A percentile compares a stretch with the other conserved stretches of the same genome.
Evolutionary conservation across 805 yeast genomes (phyloP).

Genomic region (Zygotorulaspora chibaensis): DNA sequence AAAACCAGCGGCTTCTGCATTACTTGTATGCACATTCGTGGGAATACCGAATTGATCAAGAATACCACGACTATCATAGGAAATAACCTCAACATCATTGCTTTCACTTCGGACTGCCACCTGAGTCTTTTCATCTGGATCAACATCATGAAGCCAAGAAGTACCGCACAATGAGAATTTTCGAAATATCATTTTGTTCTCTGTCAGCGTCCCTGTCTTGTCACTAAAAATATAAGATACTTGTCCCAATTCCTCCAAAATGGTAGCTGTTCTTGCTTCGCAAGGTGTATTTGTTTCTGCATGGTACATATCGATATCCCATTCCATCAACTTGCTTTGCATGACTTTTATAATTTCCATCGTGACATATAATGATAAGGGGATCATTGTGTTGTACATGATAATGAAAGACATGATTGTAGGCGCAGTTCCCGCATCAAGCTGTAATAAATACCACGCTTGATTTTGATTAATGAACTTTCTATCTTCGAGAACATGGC

Average conservation of each 20-base stretch:
- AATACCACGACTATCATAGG: constrained; percentile 19
- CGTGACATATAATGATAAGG: constrained; percentile 89
- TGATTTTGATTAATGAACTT: constrained; percentile 36
- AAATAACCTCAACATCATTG: constrained; percentile 23
- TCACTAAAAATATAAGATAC: constrained; percentile 93
- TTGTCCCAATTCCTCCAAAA: constrained; percentile 94
- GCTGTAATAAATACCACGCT: constrained; percentile 69
- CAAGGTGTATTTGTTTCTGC: constrained; percentile 81
- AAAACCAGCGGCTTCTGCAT: background rate
- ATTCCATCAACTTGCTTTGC: constrained; percentile 76
- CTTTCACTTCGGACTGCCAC: background rate
- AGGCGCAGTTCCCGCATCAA: constrained; percentile 81
- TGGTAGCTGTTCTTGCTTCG: constrained; percentile 91
- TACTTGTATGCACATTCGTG: background rate
- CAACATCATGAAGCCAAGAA: constrained; percentile 82
- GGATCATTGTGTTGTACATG: constrained; percentile 96
- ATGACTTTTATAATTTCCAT: constrained; percentile 92
- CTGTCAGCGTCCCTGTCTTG: constrained; percentile 96
- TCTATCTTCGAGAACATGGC: constrained; percentile 52
- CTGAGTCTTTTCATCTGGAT: constrained; percentile 20
- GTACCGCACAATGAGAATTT: constrained; percentile 84
- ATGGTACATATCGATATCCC: constrained; percentile 95
- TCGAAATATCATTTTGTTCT: constrained; percentile 87
- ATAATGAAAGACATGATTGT: constrained; percentile 93
- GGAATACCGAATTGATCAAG: constrained; percentile 1